Base-by-base conservation (phyloP, 805 yeast genomes). In the Starmera dryadoides region DNA sequence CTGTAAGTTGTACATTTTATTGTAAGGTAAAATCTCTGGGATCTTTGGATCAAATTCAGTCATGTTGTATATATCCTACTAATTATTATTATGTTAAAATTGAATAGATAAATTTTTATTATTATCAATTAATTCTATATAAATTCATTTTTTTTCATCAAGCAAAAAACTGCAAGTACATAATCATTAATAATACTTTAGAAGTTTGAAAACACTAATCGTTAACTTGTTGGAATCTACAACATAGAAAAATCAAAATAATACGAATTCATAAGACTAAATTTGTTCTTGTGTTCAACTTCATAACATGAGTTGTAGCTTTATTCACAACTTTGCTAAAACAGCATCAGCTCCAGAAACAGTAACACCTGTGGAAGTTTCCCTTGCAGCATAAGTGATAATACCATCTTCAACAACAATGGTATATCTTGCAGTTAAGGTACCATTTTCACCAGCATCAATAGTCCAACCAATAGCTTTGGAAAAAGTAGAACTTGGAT, bases 381-480 rank as follows among this genome's bases (percentile, higher is more conserved):
- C 69, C 47, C 53, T 55, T 42, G 56, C 69, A 29, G 70, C 62
- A 58, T 76, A 77, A 38, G 62, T 59, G 42, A 78, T 70, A 42
- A 62, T 61, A 50, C 80, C 81, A 42, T 75, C 61, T 50, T 77
- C 79, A 38, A 84, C 78, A 45, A 87, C 67, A 42, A 81, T 64
- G 33, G 91, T 87, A 63, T 78, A 86, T 64, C 96, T 76, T 46
- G 70, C 68, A 39, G 85, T 75, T 64, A 89, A 73, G 42, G 63
- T 56, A 30, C 85, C 86, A 39, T 56, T 65, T 18, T 69, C 69
- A 37, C 75, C 71, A 40, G 73, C 67, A 50, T 80, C 81, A 38
- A 70, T 57, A 33, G 69, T 63, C 45, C 75, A 73, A 35, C 89
- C 94, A 41, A 81, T 62, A 26, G 73, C 55, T 51, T 64, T 63